These are phyloP conservation scores for Mycena rebaudengoi DNA, from an alignment of 768 basidiomycete species.

Conservation along the genomic window DNA sequence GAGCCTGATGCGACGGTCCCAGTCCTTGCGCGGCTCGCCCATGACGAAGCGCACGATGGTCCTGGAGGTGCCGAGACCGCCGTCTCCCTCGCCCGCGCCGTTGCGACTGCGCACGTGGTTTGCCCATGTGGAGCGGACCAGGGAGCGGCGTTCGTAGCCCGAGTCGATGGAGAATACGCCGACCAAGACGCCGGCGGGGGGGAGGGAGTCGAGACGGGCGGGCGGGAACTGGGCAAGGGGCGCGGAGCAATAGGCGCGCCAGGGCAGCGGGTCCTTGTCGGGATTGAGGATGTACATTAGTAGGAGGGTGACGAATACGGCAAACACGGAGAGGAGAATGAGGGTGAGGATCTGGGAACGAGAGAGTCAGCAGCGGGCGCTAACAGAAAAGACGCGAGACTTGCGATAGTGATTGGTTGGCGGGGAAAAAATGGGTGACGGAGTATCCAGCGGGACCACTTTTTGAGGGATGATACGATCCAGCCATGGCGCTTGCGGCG, in stretches of 20 bases:
- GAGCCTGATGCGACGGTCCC: constrained; percentile 79
- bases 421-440: constrained; percentile 82
- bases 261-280: constrained; percentile 93
- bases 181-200: constrained; percentile 87
- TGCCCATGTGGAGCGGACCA: constrained; percentile 92
- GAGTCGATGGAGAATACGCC: constrained; percentile 93
- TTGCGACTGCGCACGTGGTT: constrained; percentile 80
- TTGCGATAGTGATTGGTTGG: constrained; percentile 83
- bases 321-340: constrained; percentile 81
- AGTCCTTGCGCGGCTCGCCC: constrained; percentile 82
- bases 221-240: constrained; percentile 69
- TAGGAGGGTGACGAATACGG: constrained; percentile 83
- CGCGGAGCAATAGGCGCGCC: constrained; percentile 89
- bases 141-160: constrained; percentile 83
- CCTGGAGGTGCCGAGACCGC: constrained; percentile 78
- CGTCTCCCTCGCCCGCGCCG: constrained; percentile 75
- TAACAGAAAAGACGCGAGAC: constrained; percentile 42
- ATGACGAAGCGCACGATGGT: constrained; percentile 91
- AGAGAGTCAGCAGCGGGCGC: not conserved
- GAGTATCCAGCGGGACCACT: constrained; percentile 62
- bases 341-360: constrained; percentile 70
- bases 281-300: constrained; percentile 95
- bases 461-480: constrained; percentile 59
- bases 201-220: constrained; percentile 70
- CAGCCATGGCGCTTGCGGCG: constrained; percentile 60